phyloP scores from a whole-genome alignment of 352 stramenopile genomes.

The Pythium sp. region DNA sequence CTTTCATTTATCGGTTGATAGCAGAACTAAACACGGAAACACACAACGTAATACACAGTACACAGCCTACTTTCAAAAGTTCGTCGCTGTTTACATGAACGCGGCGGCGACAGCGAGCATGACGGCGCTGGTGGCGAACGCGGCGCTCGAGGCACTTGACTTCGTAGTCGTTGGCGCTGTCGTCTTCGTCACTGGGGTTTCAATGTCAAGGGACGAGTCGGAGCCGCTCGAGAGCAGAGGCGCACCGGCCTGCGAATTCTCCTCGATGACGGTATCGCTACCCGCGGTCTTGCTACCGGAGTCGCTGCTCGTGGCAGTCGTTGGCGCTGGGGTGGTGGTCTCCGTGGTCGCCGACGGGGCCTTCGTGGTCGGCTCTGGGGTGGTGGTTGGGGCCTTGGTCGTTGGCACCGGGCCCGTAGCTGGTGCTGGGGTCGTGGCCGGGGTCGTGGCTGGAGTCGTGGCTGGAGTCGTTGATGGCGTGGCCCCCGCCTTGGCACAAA shows the following conservation, averaged over 20 bases:
- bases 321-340: not conserved
- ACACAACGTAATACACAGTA: too few relatives aligned
- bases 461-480: not conserved
- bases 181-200: not conserved
- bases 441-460: not conserved
- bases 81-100: constrained; percentile 14
- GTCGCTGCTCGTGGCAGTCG: not conserved
- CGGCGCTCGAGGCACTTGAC: constrained; percentile 9
- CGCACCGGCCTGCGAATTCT: not conserved
- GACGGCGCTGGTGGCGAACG: constrained; percentile 5
- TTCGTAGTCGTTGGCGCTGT: not conserved
- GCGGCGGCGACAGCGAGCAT: constrained; percentile 12
- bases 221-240: constrained; percentile 1
- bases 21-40: too few relatives aligned
- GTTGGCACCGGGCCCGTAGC: not conserved
- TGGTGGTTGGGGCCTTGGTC: not conserved
- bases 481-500: not conserved
- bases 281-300: not conserved
- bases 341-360: not conserved
- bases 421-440: not conserved
- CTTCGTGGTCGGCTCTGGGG: constrained; percentile 7
- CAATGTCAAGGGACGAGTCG: not conserved
- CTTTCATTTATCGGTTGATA: too few relatives aligned
- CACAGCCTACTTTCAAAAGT: not conserved
- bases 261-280: constrained; percentile 3